Conservation (phyloP, 495 filamentous ascomycete species). For the Elasticomyces elasticus region DNA sequence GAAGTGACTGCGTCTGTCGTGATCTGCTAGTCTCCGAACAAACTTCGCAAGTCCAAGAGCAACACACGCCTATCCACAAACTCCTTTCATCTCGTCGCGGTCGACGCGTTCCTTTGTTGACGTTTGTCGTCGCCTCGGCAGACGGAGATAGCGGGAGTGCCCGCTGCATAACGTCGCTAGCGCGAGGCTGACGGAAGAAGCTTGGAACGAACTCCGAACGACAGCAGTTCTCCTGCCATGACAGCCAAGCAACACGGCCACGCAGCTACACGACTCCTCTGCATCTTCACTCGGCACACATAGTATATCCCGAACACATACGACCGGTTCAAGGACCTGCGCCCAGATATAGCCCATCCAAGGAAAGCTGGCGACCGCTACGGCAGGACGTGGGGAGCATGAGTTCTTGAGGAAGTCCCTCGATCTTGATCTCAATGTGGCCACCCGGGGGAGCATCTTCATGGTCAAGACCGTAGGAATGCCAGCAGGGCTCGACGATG, state of each 20-base stretch:
- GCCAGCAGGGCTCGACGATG: conserved; percentile 2
- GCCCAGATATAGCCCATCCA: not conserved
- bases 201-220: no score
- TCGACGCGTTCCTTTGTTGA: not conserved
- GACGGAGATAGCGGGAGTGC: not conserved
- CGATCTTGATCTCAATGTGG: conserved; percentile 12
- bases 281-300: not conserved
- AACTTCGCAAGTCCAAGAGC: no score
- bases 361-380: conserved; percentile 10
- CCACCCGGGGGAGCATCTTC: conserved; percentile 7
- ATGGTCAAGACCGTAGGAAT: conserved; percentile 16
- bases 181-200: no score
- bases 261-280: not conserved
- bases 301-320: no score
- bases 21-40: not conserved
- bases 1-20: not conserved
- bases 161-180: no score
- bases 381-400: not conserved
- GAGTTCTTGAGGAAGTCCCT: conserved; percentile 9
- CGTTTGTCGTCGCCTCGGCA: not conserved
- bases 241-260: no score
- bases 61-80: no score
- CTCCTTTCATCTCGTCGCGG: no score
- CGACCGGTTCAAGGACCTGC: no score
- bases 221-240: no score